Conservation (phyloP, 1,284 basidiomycete species). For the Fomitopsis schrenkii region DNA sequence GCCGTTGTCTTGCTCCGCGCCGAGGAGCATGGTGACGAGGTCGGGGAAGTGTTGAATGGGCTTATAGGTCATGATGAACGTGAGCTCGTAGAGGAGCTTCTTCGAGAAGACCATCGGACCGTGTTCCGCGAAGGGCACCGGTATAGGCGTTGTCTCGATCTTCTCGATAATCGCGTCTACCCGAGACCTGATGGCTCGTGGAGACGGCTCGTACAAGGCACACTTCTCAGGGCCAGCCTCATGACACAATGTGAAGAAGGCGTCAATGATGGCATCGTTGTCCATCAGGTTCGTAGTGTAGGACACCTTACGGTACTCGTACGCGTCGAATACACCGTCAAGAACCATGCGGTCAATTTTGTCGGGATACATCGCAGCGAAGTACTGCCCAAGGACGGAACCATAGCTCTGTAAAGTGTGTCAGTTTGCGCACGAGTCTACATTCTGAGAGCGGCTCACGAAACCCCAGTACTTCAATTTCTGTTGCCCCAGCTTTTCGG, state of each 20-base stretch:
- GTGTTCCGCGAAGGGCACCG: slow-evolving; percentile 14
- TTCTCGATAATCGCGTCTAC: slow-evolving; percentile 23
- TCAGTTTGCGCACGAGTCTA: not conserved
- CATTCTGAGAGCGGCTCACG: slow-evolving; percentile 26
- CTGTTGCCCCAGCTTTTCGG: slow-evolving; percentile 36
- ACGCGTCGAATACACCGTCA: slow-evolving; percentile 27
- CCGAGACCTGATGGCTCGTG: slow-evolving; percentile 22
- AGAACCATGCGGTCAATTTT: slow-evolving; percentile 30
- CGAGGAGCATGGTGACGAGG: slow-evolving; percentile 36
- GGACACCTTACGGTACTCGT: slow-evolving; percentile 16
- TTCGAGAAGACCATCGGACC: slow-evolving; percentile 10
- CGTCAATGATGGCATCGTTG: slow-evolving; percentile 21
- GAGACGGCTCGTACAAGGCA: slow-evolving; percentile 32
- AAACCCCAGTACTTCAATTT: slow-evolving; percentile 52
- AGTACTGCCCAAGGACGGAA: slow-evolving; percentile 37
- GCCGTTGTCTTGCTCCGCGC: slow-evolving; percentile 32
- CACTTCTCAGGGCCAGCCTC: slow-evolving; percentile 34
- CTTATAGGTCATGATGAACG: slow-evolving; percentile 33
- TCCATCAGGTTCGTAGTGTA: slow-evolving; percentile 22
- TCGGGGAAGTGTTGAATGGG: slow-evolving; percentile 30
- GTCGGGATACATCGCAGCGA: slow-evolving; percentile 46
- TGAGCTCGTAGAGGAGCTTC: slow-evolving; percentile 13
- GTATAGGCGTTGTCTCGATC: slow-evolving; percentile 24
- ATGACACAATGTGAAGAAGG: slow-evolving; percentile 34
- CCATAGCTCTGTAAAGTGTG: slow-evolving; percentile 33